Base-by-base conservation (phyloP, 2,329 filamentous ascomycete species). In the Alternaria postmessia region DNA sequence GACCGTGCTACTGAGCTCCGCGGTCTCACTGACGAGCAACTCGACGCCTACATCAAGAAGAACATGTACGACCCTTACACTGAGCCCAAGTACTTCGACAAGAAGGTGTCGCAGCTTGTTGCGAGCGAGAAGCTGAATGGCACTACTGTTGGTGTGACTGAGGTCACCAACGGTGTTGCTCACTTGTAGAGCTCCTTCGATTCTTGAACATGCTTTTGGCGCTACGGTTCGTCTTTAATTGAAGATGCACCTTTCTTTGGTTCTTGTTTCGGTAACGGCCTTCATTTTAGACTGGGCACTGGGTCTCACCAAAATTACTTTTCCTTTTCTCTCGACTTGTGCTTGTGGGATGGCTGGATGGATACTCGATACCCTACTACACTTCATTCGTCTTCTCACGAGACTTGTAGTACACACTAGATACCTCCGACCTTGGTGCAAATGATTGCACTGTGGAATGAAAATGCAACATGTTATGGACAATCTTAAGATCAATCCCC, bases 11-110 rank as follows among this genome's bases (percentile, higher is more conserved):
- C 80, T 22, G 77, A 79, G 62, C 91, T 97, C 51, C 90, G 90
- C 73, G 81, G 81, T 62, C 81, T 93, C 56, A 83, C 84, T 52
- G 90, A 94, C 65, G 85, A 85, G 64, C 85, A 90, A 75, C 90
- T 92, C 84, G 80, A 88, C 61, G 87, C 89, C 77, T 93, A 89
- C 87, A 83, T 85, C 65, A 75, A 77, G 59, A 67, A 79, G 62
- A 73, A 79, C 52, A 85, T 85, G 83, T 85, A 85, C 70, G 79
- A 85, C 66, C 83, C 83, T 18, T 82, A 82, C 71, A 79, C 73
- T 36, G 82, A 83, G 70, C 67, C 74, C 46, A 75, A 81, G 61
- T 79, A 77, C 65, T 68, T 81, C 36, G 71, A 75, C 34, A 76
- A 80, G 34, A 78, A 81, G 69, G 68, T 81, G n/a, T 65, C 66